Base-by-base conservation (phyloP, 805 yeast species). In the Ogataea ganodermae region DNA sequence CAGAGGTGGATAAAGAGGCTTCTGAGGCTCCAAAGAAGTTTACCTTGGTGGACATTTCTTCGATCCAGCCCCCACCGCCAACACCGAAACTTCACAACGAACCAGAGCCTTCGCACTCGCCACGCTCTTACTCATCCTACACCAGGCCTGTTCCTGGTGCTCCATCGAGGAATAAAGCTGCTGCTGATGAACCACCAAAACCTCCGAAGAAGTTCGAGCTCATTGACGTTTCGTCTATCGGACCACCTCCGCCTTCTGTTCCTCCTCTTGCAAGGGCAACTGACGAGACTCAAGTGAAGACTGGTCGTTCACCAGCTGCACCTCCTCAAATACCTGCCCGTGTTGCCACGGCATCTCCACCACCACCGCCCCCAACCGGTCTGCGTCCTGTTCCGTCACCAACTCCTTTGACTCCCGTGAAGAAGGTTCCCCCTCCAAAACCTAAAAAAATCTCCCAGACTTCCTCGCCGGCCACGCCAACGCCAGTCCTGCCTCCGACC, bases 51-150 rank as follows among this genome's bases (percentile, higher is more conserved):
- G 66, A 64, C 35, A 56, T 57, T 13, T 53, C 65, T 2, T 55
- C 57, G 28, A 52, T 61, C 35, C 61, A 58, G 36, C 64, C 68
- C 13, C 66, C 69, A 8, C 66, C 64, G 1, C 56, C 61, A 9
- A 48, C 52, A 4, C 55, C 60, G 5, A 50, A 50, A 23, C 9
- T 31, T 4, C n/a, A 43, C 14, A 22, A 23, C n/a, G 7, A 39
- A 3, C 30, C 46, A 12, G 45, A 35, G 5, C 18, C 55, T 20
- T 31, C 50, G 8, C 35, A 20, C 6, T n/a, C 51, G 6, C 44
- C 50, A 14, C 26, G 48, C 2, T 36, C 47, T 7, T 17, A 27
- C 4, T 22, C 44, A n/a, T 14, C 46, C 22, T 26, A 20, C 14
- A n/a, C 6, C 16, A 44, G 49, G 28, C 32, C 44, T 7, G 17